phyloP scores from a whole-genome alignment of 371 early-diverging fungal genomes.

The Mucor lusitanicus region DNA sequence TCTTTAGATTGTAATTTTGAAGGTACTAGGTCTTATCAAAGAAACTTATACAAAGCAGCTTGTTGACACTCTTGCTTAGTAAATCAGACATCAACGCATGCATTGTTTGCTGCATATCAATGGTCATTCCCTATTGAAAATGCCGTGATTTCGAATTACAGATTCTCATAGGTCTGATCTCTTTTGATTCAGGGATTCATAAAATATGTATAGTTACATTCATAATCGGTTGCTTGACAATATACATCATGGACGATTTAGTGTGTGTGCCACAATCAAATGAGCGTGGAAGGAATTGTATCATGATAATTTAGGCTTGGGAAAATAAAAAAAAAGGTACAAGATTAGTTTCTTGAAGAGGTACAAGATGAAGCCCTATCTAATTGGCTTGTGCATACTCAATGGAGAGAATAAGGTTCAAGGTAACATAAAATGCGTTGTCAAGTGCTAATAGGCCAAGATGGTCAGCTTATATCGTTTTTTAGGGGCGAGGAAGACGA shows the following conservation, averaged over 20 bases:
- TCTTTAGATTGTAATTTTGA: too few relatives aligned
- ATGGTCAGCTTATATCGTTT: background rate
- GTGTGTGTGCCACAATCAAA: too few relatives aligned
- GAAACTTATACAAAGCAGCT: background rate
- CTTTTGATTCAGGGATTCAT: background rate
- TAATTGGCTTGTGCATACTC: background rate
- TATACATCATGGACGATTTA: too few relatives aligned
- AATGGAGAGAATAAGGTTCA: background rate
- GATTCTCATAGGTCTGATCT: background rate
- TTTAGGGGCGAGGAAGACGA: background rate
- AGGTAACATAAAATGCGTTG: conserved; percentile 8
- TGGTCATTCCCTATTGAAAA: background rate
- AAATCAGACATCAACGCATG: background rate
- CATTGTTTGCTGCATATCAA: background rate
- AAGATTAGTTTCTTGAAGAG: background rate
- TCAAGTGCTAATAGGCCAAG: conserved; percentile 12
- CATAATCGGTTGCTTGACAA: background rate
- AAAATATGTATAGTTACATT: too few relatives aligned
- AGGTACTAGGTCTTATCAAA: background rate
- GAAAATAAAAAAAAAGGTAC: background rate
- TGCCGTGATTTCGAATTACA: background rate
- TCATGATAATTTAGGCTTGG: background rate
- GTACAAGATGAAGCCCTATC: background rate
- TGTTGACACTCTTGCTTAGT: background rate
- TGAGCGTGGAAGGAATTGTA: background rate